Evolutionary conservation across 305 asterid species (phyloP), one percentile per base, ranked within the genome.

Genomic region (Fraxinus albicans): DNA sequence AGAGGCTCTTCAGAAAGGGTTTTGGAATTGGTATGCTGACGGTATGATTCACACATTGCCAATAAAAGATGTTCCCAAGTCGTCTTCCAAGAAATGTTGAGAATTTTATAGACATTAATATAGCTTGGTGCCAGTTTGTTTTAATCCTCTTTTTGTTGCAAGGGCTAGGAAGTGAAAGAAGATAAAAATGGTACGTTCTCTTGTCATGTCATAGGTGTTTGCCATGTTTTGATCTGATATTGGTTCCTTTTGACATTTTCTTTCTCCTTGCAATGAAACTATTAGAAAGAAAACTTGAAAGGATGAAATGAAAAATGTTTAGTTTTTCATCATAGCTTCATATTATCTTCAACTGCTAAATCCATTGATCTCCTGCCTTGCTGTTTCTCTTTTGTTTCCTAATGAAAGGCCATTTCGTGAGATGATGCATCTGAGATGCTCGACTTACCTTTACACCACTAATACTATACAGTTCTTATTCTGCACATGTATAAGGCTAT

Each of bases 1-100:
- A 31, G 94, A 93, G 86, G 98, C 97, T 17, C 91, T 95, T 2
- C 93, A 94, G 79, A 84, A 93, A 47, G 95, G 97, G 8, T 95
- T 95, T 83, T 83, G 87, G 0, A 90, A 94, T 84, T 95, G 99
- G 99, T 85, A 70, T 42, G 91, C 86, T 5, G 92, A 88, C 67
- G 97, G 97, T 74, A 91, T 92, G 97, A 73, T 81, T 63, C 80
- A 78, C 84, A 87, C 95, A 44, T 89, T 89, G 88, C 90, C 90
- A 0, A 85, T 84, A 78, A 87, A 86, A 10, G 90, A 82, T 73
- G 85, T 83, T 74, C 79, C 85, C 12, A 78, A 73, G 63, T 82
- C 81, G 7, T 84, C 85, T 42, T 73, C 75, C 17, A 70, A 80
- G 55, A 80, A 70, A 72, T 81, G 10, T 80, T 73, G 80, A 84